phyloP scores from a whole-genome alignment of 768 basidiomycete species.

The Pleurotus tuber-regium region DNA sequence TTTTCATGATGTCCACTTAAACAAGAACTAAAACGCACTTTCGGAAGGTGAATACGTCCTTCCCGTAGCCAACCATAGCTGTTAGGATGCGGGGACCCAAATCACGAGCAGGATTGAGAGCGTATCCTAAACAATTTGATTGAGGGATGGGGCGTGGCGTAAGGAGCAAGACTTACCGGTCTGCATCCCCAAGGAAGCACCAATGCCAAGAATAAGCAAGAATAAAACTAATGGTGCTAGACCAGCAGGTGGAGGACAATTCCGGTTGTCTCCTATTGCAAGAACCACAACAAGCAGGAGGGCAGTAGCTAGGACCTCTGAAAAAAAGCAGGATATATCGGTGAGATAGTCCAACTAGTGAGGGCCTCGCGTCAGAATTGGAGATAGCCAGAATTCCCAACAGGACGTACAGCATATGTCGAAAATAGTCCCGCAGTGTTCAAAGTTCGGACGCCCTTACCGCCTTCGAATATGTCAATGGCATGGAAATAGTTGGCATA shows the following conservation, averaged over 20 bases:
- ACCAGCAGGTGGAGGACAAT: constrained; percentile 44
- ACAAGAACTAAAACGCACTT: too few species aligned
- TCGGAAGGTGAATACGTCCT: constrained; percentile 43
- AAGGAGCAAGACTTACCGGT: constrained; percentile 35
- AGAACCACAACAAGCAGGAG: constrained; percentile 55
- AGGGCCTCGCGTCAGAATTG: neutral
- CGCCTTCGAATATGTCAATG: constrained; percentile 63
- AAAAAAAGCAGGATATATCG: constrained; percentile 37
- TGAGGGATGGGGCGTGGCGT: too few species aligned
- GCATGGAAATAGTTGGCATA: constrained; percentile 70
- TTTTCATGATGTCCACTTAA: neutral
- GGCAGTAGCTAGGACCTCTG: constrained; percentile 50
- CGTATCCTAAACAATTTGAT: constrained; percentile 36
- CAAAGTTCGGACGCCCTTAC: constrained; percentile 51
- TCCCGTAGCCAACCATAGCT: constrained; percentile 72
- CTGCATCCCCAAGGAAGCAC: constrained; percentile 56
- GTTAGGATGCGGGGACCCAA: constrained; percentile 67
- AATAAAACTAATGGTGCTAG: constrained; percentile 56
- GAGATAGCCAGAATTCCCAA: neutral
- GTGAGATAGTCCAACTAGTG: constrained; percentile 38
- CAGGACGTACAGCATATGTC: constrained; percentile 53
- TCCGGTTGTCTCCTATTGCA: constrained; percentile 50
- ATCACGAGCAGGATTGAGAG: constrained; percentile 72
- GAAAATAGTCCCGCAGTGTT: constrained; percentile 56
- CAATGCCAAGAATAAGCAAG: constrained; percentile 57